Conservation (phyloP, 805 yeast genomes). For the Candida patagonica region DNA sequence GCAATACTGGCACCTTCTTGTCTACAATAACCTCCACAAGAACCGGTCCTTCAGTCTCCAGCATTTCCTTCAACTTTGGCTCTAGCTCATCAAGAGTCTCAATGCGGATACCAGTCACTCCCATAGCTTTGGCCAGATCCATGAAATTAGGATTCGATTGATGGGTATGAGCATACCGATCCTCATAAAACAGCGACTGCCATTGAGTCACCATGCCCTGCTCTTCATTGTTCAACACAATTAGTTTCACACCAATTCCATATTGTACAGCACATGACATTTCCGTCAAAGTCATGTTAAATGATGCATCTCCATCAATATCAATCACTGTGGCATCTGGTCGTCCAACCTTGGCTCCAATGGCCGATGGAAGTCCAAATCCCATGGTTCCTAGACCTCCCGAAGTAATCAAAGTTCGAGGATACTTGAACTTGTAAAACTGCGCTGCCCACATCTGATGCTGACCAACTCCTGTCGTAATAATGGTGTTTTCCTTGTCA, state of each 20-base stretch:
- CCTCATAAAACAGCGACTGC: conserved; percentile 96
- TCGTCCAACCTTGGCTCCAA: conserved; percentile 94
- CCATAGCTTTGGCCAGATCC: conserved; percentile 92
- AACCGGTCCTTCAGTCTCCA: conserved; percentile 73
- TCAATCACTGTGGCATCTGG: conserved; percentile 95
- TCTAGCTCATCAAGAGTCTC: conserved; percentile 57
- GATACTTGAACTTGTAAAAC: conserved; percentile 87
- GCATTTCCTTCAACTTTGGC: conserved; percentile 52
- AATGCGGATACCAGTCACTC: conserved; percentile 72
- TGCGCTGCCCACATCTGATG: conserved; percentile 99
- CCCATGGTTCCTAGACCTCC: conserved; percentile 99
- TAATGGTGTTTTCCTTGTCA: conserved; percentile 62
- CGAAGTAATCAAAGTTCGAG: conserved; percentile 91
- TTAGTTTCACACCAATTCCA: conserved; percentile 77
- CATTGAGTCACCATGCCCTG: conserved; percentile 99
- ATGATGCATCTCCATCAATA: conserved; percentile 98
- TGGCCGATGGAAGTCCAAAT: conserved; percentile 93
- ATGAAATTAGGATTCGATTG: conserved; percentile 90
- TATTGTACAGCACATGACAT: conserved; percentile 92
- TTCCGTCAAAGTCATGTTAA: conserved; percentile 94
- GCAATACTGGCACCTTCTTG: conserved; percentile 88
- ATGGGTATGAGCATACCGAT: conserved; percentile 96
- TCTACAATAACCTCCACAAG: conserved; percentile 86
- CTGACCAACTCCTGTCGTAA: conserved; percentile 98
- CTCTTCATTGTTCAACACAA: conserved; percentile 92